Conservation (phyloP, 352 stramenopile genomes). For the Phytophthora cryptogea region DNA sequence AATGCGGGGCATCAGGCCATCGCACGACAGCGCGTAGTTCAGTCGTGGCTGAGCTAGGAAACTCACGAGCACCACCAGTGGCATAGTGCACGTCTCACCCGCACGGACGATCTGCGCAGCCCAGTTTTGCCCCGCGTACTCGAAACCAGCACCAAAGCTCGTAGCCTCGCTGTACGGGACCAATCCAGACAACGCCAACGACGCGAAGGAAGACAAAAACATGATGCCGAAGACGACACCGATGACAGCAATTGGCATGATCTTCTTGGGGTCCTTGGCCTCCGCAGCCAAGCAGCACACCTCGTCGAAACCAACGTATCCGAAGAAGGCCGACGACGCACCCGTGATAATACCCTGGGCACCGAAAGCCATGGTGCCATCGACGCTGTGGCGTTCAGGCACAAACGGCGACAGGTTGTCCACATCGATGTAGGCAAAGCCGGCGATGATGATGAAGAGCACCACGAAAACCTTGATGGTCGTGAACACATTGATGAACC, state of each 20-base stretch:
- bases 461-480: slow-evolving; percentile 85
- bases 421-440: slow-evolving; percentile 80
- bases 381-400: slow-evolving; percentile 37
- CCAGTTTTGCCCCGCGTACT: slow-evolving; percentile 45
- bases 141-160: slow-evolving; percentile 55
- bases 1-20: slow-evolving; percentile 92
- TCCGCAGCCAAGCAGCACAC: slow-evolving; percentile 91
- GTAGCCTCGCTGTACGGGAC: slow-evolving; percentile 36
- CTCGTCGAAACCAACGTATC: slow-evolving; percentile 96
- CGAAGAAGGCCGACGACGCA: slow-evolving; percentile 91
- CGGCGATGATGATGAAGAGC: slow-evolving; percentile 91
- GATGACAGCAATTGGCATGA: slow-evolving; percentile 86
- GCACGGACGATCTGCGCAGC: slow-evolving; percentile 46
- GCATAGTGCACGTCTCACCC: slow-evolving; percentile 43
- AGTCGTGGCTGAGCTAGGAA: slow-evolving; percentile 94
- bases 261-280: slow-evolving; percentile 71
- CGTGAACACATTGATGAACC: slow-evolving; percentile 90
- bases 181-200: slow-evolving; percentile 90
- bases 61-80: slow-evolving; percentile 93
- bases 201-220: slow-evolving; percentile 73
- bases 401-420: slow-evolving; percentile 89
- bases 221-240: slow-evolving; percentile 79
- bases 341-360: slow-evolving; percentile 73
- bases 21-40: slow-evolving; percentile 92
- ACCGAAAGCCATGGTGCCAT: slow-evolving; percentile 43